Evolutionary conservation across 129 eudicot species (phyloP), one percentile per base, ranked within the genome.

Genomic region (Erigeron canadensis): DNA sequence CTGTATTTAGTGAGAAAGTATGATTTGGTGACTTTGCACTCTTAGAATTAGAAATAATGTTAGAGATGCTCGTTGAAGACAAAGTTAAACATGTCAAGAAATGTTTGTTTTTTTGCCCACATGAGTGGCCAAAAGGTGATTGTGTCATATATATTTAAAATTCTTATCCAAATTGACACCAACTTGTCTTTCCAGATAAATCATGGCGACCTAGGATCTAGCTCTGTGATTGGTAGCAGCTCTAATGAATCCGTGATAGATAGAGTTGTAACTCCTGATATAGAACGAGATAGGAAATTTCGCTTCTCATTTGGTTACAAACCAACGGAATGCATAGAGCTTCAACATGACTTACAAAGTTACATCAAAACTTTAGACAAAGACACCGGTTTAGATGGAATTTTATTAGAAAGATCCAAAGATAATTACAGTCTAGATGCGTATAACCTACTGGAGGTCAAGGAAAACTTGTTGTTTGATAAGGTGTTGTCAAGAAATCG

Each of bases 391-490:
- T 42, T 12, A 45, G 76, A 75, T 47, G 80, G 72, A 18, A 66
- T 13, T 23, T 56, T 4, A 3, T 72, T 67, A 28, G 59, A 45
- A 3, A 67, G 42, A 7, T 66, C 66, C 45, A 45, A 44, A 17
- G 38, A 55, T 39, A 53, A 48, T 51, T 79, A 61, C 59, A 76
- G 76, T 67, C 23, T 71, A 13, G 88, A 72, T 17, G 86, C 57
- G 11, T 81, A 79, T 40, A 66, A 38, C 40, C 39, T 53, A 63
- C 57, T 43, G 10, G 77, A 73, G 10, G 71, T 66, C 10, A 12
- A n/a, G 5, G 96, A 88, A 60, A 71, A 80, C 64, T 71, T 88
- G 74, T 73, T 91, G 81, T 73, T 88, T 19, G 92, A 91, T 65
- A 81, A 79, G 73, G 80, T 88, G 39, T 45, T 76, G 15, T 77